Evolutionary conservation across 352 stramenopile species (phyloP), one percentile per base, ranked within the genome.

Genomic region (Phytopythium boreale): DNA sequence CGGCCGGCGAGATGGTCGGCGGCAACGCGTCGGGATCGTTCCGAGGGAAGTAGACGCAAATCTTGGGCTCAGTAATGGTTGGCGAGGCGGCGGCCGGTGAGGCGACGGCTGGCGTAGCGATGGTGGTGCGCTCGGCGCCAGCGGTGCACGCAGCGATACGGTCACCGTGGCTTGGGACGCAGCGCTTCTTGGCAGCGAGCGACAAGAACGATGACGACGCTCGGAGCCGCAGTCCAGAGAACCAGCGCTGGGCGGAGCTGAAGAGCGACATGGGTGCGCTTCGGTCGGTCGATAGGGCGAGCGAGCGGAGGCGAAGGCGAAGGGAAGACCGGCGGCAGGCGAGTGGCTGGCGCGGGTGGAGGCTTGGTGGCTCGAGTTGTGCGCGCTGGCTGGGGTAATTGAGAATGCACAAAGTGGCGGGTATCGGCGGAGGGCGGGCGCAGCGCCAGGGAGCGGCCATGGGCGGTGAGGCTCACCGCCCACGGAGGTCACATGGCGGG

Each of bases 41-140:
- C 5, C 46, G 46, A 26, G 46, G 22, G 46, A 53, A 53, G 46
- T 53, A 53, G 46, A 53, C 46, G 22, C 46, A 31, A 22, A 53
- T 53, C n/a, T 20, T 31, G 46, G 46, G 22, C 46, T 53, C 43
- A n/a, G 22, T 50, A 20, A 27, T 7, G 20, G 20, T 7, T 20
- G 43, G 20, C 10, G 43, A 15, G 29, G 29, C 3, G 29, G 7
- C 29, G 29, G 7, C 29, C 29, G 7, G 29, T 7, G 29, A 8
- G 7, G 29, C 29, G 29, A 34, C 29, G 34, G 10, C 34, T 39
- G 41, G 7, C 20, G 2, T 12, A 7, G 43, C 20, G 43, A 26
- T 17, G 10, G 22, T 26, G 29, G 29, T 34, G 29, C 29, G 43
- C 6, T 27, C 43, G 20, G 22, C 43, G 3, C 20, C 19, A 12